Base-by-base conservation (phyloP, 1,284 basidiomycete genomes). In the Vanrija sp. region DNA sequence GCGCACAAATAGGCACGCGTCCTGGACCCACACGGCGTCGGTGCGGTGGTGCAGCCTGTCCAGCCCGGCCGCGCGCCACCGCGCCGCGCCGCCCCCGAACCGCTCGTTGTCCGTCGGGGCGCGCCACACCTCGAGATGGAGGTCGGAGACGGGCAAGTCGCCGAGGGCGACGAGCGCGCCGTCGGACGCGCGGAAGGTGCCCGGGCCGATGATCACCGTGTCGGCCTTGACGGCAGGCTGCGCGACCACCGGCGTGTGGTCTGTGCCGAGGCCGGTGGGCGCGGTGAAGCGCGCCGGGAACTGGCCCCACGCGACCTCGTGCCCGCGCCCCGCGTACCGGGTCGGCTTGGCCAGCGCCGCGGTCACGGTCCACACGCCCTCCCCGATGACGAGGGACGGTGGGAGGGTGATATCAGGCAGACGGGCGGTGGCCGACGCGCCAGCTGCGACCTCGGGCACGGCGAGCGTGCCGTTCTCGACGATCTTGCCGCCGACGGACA, bases 291-390 rank as follows among this genome's bases (percentile, higher is more conserved):
- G 34, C 34, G 40, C 40, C 8, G 29, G 16, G 21, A 39, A 38
- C 52, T 65, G 62, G 19, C 46, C 62, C 56, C 57, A 64, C 1
- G 58, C 57, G 3, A 66, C 42, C 43, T 62, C 65, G 43, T 66
- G 65, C 0, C 58, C 62, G 0, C 44, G 54, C 43, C 55, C 21
- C 1, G 61, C 60, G 61, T 63, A 66, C 6, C 28, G 18, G 1
- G 54, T 38, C 4, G 43, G 38, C 19, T 45, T 26, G n/a, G 29
- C 43, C 7, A 59, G 48, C 6, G 19, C 18, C 0, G 57, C 60
- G 3, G 52, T 47, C 16, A 64, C 38, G 2, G 55, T 61, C 49
- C 50, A 26, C 25, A 15, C 18, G 18, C 34, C 12, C n/a, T 38
- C 42, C 34, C 34, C 34, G 34, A 34, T 34, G 5, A n/a, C 19